Evolutionary conservation across 164 flowering plant species (phyloP).

Genomic region (Macadamia tetraphylla): DNA sequence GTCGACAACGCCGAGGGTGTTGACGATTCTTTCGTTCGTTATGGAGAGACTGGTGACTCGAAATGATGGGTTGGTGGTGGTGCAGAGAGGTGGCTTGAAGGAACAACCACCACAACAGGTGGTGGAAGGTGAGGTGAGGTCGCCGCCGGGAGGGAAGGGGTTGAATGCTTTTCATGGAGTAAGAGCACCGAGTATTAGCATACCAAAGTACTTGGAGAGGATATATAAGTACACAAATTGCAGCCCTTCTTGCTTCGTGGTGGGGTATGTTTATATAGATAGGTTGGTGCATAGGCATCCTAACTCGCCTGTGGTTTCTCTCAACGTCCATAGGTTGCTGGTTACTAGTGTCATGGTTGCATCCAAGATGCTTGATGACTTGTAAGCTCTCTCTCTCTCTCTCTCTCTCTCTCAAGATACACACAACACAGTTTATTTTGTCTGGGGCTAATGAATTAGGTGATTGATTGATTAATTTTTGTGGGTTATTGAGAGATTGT

Average conservation of each 20-base stretch:
- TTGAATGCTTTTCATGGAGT: slow-evolving; percentile 72
- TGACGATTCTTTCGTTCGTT: slow-evolving; percentile 47
- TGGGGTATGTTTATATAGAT: slow-evolving; percentile 80
- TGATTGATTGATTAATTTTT: background rate
- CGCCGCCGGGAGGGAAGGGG: slow-evolving; percentile 24
- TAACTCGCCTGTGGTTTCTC: slow-evolving; percentile 59
- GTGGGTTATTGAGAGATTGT: too few relatives aligned
- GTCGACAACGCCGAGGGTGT: slow-evolving; percentile 50
- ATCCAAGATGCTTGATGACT: slow-evolving; percentile 89
- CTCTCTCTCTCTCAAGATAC: too few relatives aligned
- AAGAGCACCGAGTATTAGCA: slow-evolving; percentile 72
- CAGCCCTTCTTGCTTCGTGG: slow-evolving; percentile 91
- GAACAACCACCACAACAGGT: background rate
- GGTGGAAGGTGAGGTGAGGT: background rate
- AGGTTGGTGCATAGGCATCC: slow-evolving; percentile 72
- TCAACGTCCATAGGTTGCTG: slow-evolving; percentile 82
- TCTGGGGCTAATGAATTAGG: too few relatives aligned
- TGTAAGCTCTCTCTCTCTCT: slow-evolving; percentile 36
- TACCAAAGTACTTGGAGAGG: slow-evolving; percentile 79
- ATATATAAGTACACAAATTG: slow-evolving; percentile 79
- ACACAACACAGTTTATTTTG: too few relatives aligned
- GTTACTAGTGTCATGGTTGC: slow-evolving; percentile 89
- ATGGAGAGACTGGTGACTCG: slow-evolving; percentile 73
- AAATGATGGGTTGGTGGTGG: slow-evolving; percentile 40
- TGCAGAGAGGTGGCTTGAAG: slow-evolving; percentile 3